A percentile compares a stretch with the other conserved stretches of the same genome.
Evolutionary conservation across 495 filamentous ascomycete species (phyloP).

Genomic region (Tuber calosporum): DNA sequence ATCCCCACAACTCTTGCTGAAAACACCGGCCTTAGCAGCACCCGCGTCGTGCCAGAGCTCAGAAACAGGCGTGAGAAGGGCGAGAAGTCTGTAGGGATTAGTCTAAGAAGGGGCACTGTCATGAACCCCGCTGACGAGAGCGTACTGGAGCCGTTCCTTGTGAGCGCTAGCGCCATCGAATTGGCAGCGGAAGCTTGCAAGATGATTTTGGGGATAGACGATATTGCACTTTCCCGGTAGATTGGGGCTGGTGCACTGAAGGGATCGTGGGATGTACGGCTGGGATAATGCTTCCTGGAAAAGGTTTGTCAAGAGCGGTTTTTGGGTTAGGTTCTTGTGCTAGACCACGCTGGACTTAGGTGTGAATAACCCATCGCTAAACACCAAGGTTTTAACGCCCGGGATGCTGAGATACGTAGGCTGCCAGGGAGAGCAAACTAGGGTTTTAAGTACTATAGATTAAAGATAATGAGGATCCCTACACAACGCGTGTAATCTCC

Average conservation of each 20-base stretch:
- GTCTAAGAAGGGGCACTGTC: constrained; percentile 93
- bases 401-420: background rate
- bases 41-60: constrained; percentile 97
- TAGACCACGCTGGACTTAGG: background rate
- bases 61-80: constrained; percentile 87
- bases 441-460: background rate
- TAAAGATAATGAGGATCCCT: background rate
- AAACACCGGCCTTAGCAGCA: constrained; percentile 93
- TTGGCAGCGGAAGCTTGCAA: constrained; percentile 96
- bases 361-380: background rate
- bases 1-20: constrained; percentile 94
- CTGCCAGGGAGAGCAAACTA: background rate
- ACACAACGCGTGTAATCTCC: background rate
- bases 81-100: constrained; percentile 91
- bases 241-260: constrained; percentile 2
- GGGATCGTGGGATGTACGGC: constrained; percentile 23
- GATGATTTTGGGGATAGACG: constrained; percentile 96
- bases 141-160: constrained; percentile 88
- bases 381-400: background rate
- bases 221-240: constrained; percentile 58
- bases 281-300: constrained; percentile 37
- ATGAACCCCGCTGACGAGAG: constrained; percentile 93
- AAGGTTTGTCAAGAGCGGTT: constrained; percentile 5
- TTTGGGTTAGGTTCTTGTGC: background rate
- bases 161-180: constrained; percentile 95